A percentile compares a stretch with the other conserved stretches of the same genome.
These are phyloP conservation scores for Sanguinoderma infundibulare DNA, from an alignment of 1,284 basidiomycete species.

Conservation along the genomic window DNA sequence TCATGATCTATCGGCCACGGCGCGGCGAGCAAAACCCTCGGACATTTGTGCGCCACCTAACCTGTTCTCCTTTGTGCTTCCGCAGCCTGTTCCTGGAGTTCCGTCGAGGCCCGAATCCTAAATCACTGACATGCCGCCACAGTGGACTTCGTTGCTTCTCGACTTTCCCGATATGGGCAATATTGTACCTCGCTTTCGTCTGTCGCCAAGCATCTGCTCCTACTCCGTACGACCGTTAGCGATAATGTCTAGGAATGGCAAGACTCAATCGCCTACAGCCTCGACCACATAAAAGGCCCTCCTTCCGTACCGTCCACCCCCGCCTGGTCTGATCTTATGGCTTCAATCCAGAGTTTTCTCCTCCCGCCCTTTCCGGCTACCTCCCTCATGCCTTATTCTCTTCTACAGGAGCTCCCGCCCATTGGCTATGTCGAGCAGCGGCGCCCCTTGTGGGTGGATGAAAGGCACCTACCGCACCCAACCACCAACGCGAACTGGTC, in stretches of 20 bases:
- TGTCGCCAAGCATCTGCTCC: not conserved
- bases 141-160: not conserved
- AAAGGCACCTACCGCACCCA: not conserved
- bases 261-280: not conserved
- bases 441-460: not conserved
- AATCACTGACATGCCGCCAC: not conserved
- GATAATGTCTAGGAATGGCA: not conserved
- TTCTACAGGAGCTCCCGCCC: not conserved
- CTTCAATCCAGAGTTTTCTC: not conserved
- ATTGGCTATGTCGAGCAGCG: not conserved
- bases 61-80: no score
- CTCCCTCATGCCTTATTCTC: not conserved
- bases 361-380: not conserved
- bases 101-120: no score
- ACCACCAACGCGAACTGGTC: not conserved
- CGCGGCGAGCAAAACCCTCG: no score
- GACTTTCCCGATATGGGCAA: not conserved
- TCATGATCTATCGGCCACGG: no score
- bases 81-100: no score
- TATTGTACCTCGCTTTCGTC: not conserved
- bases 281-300: not conserved
- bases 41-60: no score
- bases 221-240: not conserved
- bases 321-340: not conserved
- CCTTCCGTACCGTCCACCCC: not conserved